Percentiles rank a stretch among this genome's conserved stretches.
Evolutionary conservation across 495 filamentous ascomycete species (phyloP).

Genomic region (Halenospora varia): DNA sequence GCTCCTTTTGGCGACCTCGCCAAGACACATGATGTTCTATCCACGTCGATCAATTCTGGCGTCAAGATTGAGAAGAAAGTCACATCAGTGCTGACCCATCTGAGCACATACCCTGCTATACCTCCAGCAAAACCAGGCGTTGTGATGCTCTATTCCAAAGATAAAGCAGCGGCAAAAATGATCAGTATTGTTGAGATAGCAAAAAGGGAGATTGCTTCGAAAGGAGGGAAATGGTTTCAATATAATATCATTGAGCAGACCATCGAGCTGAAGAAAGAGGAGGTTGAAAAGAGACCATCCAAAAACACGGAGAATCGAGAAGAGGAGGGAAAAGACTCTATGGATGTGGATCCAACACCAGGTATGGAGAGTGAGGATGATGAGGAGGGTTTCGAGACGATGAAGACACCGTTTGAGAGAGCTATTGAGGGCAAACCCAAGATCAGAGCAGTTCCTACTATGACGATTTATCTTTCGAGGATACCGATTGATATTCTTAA

Average conservation of each 20-base stretch:
- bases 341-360: slow-evolving; percentile 6
- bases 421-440: slow-evolving; percentile 27
- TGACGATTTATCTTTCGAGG: slow-evolving; percentile 58
- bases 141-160: slow-evolving; percentile 49
- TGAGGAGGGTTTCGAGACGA: slow-evolving; percentile 53
- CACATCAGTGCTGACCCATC: slow-evolving; percentile 35
- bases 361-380: slow-evolving; percentile 16
- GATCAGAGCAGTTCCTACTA: slow-evolving; percentile 28
- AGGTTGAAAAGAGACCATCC: slow-evolving; percentile 34
- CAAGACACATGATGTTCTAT: slow-evolving; percentile 9
- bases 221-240: slow-evolving; percentile 54
- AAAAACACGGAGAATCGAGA: slow-evolving; percentile 45
- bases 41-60: slow-evolving; percentile 45
- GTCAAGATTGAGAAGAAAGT: slow-evolving; percentile 53
- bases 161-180: slow-evolving; percentile 49
- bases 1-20: slow-evolving; percentile 1
- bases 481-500: slow-evolving; percentile 49
- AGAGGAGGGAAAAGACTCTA: background rate
- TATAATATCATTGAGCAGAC: slow-evolving; percentile 48
- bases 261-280: slow-evolving; percentile 19
- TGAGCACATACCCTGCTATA: slow-evolving; percentile 32
- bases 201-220: slow-evolving; percentile 52
- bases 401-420: slow-evolving; percentile 44
- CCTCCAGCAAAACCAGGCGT: slow-evolving; percentile 27
- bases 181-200: slow-evolving; percentile 62